These are phyloP conservation scores for Trichoderma sp. DNA, from an alignment of 2,329 filamentous ascomycete genomes.

Conservation along the genomic window DNA sequence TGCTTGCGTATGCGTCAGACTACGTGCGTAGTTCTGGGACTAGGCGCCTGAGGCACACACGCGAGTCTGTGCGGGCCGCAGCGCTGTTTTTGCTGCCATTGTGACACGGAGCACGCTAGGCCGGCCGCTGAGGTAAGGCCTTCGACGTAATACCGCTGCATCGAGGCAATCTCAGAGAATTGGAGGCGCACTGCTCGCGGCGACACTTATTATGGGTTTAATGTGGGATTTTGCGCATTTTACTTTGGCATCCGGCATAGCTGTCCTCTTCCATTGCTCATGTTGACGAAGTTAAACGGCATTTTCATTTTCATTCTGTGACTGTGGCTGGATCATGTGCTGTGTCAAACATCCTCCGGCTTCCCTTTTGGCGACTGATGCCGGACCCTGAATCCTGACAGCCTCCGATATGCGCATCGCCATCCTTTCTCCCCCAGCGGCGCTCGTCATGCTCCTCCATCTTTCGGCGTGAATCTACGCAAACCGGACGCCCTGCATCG, in stretches of 20 bases:
- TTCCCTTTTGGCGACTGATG: neutral
- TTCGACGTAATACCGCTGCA: neutral
- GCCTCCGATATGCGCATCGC: neutral
- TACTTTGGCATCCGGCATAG: neutral
- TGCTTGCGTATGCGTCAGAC: conserved; percentile 33
- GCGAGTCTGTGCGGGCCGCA: conserved; percentile 1
- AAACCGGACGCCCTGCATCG: conserved; percentile 5
- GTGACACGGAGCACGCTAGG: conserved; percentile 1
- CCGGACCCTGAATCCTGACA: neutral
- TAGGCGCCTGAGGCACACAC: conserved; percentile 39
- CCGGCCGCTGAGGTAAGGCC: neutral
- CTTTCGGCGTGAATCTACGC: neutral
- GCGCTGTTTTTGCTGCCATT: neutral
- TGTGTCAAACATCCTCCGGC: neutral
- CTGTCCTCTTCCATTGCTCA: neutral
- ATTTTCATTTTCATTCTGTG: neutral
- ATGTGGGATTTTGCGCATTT: neutral
- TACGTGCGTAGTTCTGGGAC: conserved; percentile 33
- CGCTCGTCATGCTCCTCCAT: neutral
- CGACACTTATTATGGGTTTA: neutral
- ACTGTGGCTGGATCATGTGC: neutral
- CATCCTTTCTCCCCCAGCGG: neutral
- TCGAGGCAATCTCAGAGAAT: neutral
- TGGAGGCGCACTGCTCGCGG: neutral
- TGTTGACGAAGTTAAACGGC: neutral